phyloP scores from a whole-genome alignment of 257 asterid genomes.

The Solanum etuberosum region DNA sequence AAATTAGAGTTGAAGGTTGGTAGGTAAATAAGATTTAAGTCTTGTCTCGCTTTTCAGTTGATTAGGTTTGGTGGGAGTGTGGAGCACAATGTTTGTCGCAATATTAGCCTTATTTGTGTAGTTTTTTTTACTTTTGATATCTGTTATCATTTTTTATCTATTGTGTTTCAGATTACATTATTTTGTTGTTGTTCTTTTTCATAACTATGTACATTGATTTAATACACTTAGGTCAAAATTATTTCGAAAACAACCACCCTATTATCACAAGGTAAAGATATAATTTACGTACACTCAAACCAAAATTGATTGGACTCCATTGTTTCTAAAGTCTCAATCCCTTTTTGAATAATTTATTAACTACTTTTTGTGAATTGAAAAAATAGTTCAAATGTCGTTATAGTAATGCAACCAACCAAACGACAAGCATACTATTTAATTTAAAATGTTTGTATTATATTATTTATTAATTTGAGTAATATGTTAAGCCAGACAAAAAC shows the following conservation, averaged over 20 bases:
- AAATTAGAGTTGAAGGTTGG: neutral
- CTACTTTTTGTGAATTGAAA: neutral
- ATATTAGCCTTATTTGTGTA: neutral
- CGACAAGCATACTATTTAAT: neutral
- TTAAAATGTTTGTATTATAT: neutral
- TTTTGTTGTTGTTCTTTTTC: too few relatives aligned
- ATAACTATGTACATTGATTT: neutral
- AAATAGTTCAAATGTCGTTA: neutral
- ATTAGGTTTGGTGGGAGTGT: neutral
- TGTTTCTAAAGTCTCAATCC: neutral
- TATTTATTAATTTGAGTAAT: neutral
- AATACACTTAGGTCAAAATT: rapidly evolving
- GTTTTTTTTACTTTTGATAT: neutral
- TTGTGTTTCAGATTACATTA: neutral
- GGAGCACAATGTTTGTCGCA: neutral
- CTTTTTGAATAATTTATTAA: neutral
- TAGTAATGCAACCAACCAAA: neutral
- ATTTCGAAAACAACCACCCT: too few relatives aligned
- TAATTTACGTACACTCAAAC: neutral
- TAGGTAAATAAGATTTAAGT: rapidly evolving
- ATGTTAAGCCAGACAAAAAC: neutral
- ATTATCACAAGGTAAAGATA: too few relatives aligned
- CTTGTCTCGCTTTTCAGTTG: neutral
- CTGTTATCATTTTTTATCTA: neutral
- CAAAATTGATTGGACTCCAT: neutral